These are phyloP conservation scores for Luffa aegyptiaca DNA, from an alignment of 306 rosid species.

Conservation along the genomic window DNA sequence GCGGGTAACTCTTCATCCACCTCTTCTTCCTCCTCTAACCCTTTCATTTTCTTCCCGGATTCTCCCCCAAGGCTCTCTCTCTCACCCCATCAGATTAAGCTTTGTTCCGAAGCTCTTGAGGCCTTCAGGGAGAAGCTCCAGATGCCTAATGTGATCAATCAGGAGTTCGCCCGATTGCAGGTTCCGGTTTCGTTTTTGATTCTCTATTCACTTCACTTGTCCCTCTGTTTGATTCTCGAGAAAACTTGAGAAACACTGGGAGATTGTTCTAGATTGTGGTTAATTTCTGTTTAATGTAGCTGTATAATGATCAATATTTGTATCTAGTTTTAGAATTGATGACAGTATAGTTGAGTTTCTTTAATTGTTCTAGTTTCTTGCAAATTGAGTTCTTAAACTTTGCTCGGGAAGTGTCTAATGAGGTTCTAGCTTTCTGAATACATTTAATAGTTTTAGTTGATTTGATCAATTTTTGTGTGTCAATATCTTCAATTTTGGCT, in stretches of 20 bases:
- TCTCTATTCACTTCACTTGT: neutral
- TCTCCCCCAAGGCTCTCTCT: conserved; percentile 34
- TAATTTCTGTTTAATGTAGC: neutral
- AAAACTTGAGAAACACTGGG: neutral
- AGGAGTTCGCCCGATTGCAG: conserved; percentile 66
- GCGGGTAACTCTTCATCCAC: conserved; percentile 9
- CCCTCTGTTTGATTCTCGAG: neutral
- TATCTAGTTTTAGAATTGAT: neutral
- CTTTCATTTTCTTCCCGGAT: conserved; percentile 42
- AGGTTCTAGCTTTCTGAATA: neutral
- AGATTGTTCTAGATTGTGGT: neutral
- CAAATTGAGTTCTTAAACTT: neutral
- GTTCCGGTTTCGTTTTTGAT: conserved; percentile 11
- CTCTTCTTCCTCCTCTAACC: conserved; percentile 15
- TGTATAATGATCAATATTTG: neutral
- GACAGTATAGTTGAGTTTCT: neutral
- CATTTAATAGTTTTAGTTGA: neutral
- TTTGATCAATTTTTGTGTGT: neutral
- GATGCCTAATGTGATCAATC: conserved; percentile 29
- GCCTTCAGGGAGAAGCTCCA: conserved; percentile 49
- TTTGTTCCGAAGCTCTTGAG: conserved; percentile 53
- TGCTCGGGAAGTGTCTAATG: neutral
- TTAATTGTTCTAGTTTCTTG: neutral
- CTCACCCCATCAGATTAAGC: conserved; percentile 45
- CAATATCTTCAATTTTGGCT: neutral